Base-by-base conservation (phyloP, 768 basidiomycete genomes). In the Collybiopsis confluens region DNA sequence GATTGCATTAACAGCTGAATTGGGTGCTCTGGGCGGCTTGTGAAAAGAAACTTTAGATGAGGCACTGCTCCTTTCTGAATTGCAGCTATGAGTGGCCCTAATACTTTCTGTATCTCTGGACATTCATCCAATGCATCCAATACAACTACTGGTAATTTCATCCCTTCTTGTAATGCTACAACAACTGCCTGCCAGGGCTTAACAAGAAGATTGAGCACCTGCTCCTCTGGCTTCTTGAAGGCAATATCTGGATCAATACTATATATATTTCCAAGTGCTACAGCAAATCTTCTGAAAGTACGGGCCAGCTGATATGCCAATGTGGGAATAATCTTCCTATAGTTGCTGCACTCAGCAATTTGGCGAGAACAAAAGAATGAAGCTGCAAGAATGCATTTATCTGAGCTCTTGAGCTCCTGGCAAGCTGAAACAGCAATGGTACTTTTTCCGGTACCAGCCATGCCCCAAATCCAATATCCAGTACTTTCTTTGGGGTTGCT, bases 301-400 rank as follows among this genome's bases (percentile, higher is more conserved):
- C 20, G 18, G 2, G 55, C 55, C 7, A 56, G 23, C n/a, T 43
- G 40, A 45, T 45, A 52, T 24, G 50, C 49, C 8, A 56, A 16
- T 28, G 48, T 56, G 1, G 55, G 55, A 28, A 56, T 52, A 21
- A 56, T 45, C 1, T 18, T 27, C 6, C 20, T 3, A 16, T 43
- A 41, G 9, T 51, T 15, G n/a, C 38, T 16, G 26, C 45, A 42
- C 13, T 45, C 49, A 8, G 38, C 28, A 5, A 56, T 42, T 36
- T 56, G 49, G 18, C 37, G 48, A n/a, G 48, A 50, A 18, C 55
- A 56, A 27, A 56, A 56, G 21, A 56, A 56, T 3, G 40, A 27
- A 1, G 26, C 55, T 15, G 48, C 55, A 2, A 56, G 35, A 15
- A 40, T 15, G 2, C 37, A 21, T 28, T 51, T 41, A 10, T 35